These are phyloP conservation scores for Lentinula edodes DNA, from an alignment of 768 basidiomycete genomes.

Conservation along the genomic window DNA sequence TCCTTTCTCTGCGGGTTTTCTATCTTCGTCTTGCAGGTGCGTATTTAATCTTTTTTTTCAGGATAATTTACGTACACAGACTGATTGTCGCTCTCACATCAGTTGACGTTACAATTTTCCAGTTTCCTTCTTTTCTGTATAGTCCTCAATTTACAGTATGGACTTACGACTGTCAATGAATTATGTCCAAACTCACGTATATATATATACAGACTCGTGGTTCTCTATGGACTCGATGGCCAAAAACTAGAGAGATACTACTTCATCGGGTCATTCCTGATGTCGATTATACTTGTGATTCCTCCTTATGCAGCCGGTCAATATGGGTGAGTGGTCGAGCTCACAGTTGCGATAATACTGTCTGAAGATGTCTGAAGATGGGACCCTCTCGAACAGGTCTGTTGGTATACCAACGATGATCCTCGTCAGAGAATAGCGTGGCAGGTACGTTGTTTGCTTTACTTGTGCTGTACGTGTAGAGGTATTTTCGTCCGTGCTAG, in stretches of 20 bases:
- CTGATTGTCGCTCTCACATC: not conserved
- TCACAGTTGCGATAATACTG: no score
- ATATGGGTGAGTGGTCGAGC: not conserved
- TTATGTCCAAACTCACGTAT: no score
- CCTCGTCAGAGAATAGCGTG: slow-evolving; percentile 10
- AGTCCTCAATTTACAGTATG: not conserved
- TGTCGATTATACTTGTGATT: not conserved
- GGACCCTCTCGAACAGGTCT: slow-evolving; percentile 15
- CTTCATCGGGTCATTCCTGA: not conserved
- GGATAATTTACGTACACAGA: not conserved
- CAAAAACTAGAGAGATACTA: slow-evolving; percentile 3
- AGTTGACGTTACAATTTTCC: slow-evolving; percentile 3
- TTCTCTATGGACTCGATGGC: not conserved
- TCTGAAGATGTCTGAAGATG: not conserved
- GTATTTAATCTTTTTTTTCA: no score
- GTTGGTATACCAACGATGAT: slow-evolving; percentile 16
- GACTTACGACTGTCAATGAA: no score
- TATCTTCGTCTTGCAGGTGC: not conserved
- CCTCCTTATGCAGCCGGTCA: not conserved
- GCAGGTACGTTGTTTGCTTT: slow-evolving; percentile 8
- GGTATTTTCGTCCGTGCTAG: not conserved
- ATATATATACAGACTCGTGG: not conserved
- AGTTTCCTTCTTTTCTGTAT: not conserved
- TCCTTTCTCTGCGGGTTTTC: not conserved
- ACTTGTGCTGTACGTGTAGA: not conserved